phyloP scores from a whole-genome alignment of 78 protist genomes.

The Creolimax fragrantissima region DNA sequence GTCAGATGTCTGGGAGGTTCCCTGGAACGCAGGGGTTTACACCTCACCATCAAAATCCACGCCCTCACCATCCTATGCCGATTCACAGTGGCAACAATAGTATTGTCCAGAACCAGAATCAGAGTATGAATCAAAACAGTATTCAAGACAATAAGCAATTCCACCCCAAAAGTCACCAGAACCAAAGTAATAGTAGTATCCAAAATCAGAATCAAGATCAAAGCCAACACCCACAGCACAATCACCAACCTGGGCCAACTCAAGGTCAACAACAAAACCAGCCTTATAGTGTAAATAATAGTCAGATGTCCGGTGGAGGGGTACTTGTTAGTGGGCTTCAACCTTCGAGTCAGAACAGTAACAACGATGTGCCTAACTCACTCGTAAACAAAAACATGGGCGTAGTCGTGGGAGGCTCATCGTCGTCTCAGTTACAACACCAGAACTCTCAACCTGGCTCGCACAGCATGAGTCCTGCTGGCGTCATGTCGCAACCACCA shows the following conservation, averaged over 20 bases:
- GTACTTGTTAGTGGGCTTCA: not conserved
- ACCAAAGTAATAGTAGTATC: no score
- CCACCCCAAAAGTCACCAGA: no score
- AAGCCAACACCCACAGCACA: not conserved
- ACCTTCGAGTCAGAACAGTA: not conserved
- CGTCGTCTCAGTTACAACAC: not conserved
- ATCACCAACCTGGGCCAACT: no score
- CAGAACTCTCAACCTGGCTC: not conserved
- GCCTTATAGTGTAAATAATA: not conserved
- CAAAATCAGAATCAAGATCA: not conserved
- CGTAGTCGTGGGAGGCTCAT: not conserved
- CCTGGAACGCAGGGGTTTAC: not conserved
- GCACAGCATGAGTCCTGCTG: not conserved
- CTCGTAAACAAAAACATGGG: not conserved
- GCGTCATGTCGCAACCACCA: not conserved
- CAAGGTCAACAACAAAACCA: not conserved
- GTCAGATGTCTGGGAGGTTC: not conserved
- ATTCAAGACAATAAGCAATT: not conserved
- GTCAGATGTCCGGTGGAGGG: not conserved
- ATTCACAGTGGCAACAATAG: not conserved
- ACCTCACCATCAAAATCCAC: not conserved
- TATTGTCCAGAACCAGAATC: not conserved
- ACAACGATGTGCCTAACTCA: not conserved
- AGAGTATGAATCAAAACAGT: not conserved
- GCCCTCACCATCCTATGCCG: not conserved